Conservation (phyloP, 1,139 yeast genomes). For the Suhomyces anneliseae region DNA sequence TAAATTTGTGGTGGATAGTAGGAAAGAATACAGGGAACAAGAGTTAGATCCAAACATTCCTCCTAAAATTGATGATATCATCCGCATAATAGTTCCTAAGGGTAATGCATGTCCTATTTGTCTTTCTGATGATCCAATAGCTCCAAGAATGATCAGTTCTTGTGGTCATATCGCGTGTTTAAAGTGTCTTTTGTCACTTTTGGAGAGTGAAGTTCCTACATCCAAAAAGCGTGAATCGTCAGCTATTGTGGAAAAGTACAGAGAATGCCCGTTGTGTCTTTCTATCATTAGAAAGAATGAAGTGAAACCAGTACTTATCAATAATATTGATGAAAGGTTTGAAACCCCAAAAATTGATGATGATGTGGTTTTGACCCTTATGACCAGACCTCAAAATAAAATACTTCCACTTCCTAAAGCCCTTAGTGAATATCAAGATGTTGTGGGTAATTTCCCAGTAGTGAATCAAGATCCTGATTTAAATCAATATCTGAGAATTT, state of each 20-base stretch:
- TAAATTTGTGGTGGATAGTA: conserved; percentile 72
- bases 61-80: conserved; percentile 58
- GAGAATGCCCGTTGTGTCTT: conserved; percentile 86
- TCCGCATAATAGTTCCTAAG: conserved; percentile 71
- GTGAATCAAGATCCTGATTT: conserved; percentile 26
- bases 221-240: conserved; percentile 36
- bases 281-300: conserved; percentile 59
- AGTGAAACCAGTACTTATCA: conserved; percentile 69
- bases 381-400: conserved; percentile 66
- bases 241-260: conserved; percentile 51
- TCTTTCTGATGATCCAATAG: conserved; percentile 75
- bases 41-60: conserved; percentile 73
- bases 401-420: conserved; percentile 62
- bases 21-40: conserved; percentile 57
- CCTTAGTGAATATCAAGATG: conserved; percentile 28
- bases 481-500: conserved; percentile 49
- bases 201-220: conserved; percentile 56
- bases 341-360: conserved; percentile 63
- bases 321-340: conserved; percentile 52
- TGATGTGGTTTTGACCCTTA: conserved; percentile 62
- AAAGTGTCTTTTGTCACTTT: conserved; percentile 72
- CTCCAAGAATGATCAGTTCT: conserved; percentile 85
- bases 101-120: conserved; percentile 92
- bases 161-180: conserved; percentile 94
- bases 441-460: conserved; percentile 34